phyloP scores from a whole-genome alignment of 495 filamentous ascomycete genomes.

The Rostrohypoxylon terebratum region DNA sequence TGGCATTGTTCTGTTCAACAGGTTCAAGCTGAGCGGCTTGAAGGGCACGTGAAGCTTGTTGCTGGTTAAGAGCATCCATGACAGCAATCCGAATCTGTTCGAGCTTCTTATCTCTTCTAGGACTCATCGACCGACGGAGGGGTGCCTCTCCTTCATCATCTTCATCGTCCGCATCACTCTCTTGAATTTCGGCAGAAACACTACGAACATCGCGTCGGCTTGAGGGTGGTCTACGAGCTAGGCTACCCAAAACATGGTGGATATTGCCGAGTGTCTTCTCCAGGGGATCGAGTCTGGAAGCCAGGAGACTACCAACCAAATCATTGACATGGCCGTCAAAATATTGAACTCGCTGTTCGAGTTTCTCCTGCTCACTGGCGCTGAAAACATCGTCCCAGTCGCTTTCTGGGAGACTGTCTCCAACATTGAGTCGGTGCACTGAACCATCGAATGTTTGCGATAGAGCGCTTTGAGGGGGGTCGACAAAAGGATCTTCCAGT shows the following conservation, averaged over 20 bases:
- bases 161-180: constrained; percentile 96
- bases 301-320: constrained; percentile 81
- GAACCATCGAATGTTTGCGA: constrained; percentile 62
- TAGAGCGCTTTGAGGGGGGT: constrained; percentile 52
- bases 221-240: constrained; percentile 57
- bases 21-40: constrained; percentile 42
- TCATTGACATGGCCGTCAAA: constrained; percentile 90
- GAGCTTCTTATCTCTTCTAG: constrained; percentile 77
- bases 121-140: constrained; percentile 71
- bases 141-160: constrained; percentile 74
- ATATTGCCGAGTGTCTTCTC: constrained; percentile 81
- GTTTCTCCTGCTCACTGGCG: constrained; percentile 82
- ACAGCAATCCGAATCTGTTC: constrained; percentile 86
- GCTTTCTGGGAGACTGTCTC: constrained; percentile 74
- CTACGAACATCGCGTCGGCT: constrained; percentile 65
- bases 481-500: constrained; percentile 63
- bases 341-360: constrained; percentile 77
- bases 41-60: constrained; percentile 54
- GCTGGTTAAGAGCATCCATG: constrained; percentile 79
- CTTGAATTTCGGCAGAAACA: constrained; percentile 70
- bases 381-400: constrained; percentile 93
- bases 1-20: constrained; percentile 32
- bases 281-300: constrained; percentile 79
- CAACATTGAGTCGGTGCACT: constrained; percentile 74
- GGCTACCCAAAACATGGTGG: constrained; percentile 70